phyloP scores from a whole-genome alignment of 257 asterid species.

The Solanum appendiculatum region DNA sequence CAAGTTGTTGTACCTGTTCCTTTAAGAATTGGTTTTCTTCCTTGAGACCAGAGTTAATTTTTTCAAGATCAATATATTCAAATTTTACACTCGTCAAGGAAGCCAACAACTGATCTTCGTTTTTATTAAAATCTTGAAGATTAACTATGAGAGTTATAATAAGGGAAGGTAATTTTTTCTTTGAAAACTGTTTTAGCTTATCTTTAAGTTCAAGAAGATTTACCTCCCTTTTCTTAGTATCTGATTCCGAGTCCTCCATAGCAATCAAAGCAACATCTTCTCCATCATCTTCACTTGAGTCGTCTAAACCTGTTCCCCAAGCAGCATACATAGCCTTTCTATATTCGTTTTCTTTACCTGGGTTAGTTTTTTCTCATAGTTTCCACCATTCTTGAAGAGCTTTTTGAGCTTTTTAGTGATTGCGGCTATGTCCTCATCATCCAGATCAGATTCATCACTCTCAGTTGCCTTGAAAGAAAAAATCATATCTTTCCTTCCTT shows the following conservation, averaged over 20 bases:
- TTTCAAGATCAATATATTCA: no score
- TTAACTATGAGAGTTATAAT: neutral
- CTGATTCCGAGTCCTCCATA: neutral
- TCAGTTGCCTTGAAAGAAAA: neutral
- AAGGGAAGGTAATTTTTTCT: neutral
- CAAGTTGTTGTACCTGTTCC: no score
- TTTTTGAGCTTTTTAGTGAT: no score
- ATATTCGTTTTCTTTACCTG: no score
- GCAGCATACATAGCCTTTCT: neutral
- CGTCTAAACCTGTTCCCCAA: neutral
- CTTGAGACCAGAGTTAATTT: no score
- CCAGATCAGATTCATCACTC: neutral
- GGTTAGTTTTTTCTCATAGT: neutral
- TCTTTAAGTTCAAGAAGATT: neutral
- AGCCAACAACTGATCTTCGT: no score
- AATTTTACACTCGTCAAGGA: no score
- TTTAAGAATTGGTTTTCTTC: no score
- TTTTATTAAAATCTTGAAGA: neutral
- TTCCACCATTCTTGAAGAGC: neutral
- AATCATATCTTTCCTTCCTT: neutral
- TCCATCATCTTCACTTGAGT: neutral
- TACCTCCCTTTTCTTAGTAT: neutral
- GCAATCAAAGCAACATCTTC: neutral
- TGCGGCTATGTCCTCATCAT: neutral
- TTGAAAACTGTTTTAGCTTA: neutral